Percentiles rank a stretch among this genome's conserved stretches.
phyloP scores from a whole-genome alignment of 257 asterid genomes.

The Plectranthus barbatus region DNA sequence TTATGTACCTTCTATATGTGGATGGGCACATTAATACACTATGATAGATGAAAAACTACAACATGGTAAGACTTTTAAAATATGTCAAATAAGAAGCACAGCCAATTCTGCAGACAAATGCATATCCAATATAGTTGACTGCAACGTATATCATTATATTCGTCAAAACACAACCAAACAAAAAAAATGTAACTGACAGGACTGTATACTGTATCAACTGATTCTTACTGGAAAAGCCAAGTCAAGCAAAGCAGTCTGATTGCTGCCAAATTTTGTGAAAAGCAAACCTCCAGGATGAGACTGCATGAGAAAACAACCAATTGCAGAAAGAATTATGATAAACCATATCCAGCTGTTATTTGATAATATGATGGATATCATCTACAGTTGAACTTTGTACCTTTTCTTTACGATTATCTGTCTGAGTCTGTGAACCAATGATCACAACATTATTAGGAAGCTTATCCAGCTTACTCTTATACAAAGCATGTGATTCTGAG shows the following conservation, averaged over 20 bases:
- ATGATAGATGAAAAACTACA: neutral
- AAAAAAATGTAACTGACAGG: neutral
- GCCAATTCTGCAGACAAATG: neutral
- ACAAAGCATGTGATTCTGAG: slow-evolving; percentile 57
- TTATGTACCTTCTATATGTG: neutral
- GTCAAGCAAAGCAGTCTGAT: slow-evolving; percentile 83
- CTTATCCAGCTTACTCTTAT: slow-evolving; percentile 70
- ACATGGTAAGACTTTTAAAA: neutral
- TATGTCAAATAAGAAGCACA: neutral
- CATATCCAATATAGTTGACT: neutral
- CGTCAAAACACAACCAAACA: slow-evolving; percentile 7
- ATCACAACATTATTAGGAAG: slow-evolving; percentile 77
- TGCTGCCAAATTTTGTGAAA: slow-evolving; percentile 79
- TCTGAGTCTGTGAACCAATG: slow-evolving; percentile 71
- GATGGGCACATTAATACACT: slow-evolving; percentile 4
- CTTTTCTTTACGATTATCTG: slow-evolving; percentile 79
- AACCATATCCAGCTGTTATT: neutral
- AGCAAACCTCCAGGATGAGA: slow-evolving; percentile 79
- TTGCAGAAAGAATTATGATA: neutral
- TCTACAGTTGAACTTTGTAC: slow-evolving; percentile 34
- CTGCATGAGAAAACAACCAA: slow-evolving; percentile 40
- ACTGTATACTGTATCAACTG: slow-evolving; percentile 1
- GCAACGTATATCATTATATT: neutral
- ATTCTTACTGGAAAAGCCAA: slow-evolving; percentile 77
- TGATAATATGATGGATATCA: neutral